These are phyloP conservation scores for Diaporthe humulicola DNA, from an alignment of 2,329 filamentous ascomycete species.

Conservation along the genomic window DNA sequence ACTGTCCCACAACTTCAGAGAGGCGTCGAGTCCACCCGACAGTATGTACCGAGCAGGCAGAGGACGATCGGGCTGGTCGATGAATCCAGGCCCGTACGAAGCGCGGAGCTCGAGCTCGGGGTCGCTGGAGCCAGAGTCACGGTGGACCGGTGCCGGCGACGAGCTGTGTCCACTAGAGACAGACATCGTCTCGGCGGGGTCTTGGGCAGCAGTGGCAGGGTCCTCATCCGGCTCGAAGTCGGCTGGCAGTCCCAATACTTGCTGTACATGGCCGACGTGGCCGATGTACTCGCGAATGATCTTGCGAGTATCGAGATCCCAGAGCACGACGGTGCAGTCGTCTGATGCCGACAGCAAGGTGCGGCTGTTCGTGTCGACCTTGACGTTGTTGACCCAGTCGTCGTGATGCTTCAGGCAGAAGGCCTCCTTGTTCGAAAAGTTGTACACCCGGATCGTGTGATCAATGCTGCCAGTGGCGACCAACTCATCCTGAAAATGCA, in stretches of 20 bases:
- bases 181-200: conserved; percentile 68
- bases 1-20: conserved; percentile 93
- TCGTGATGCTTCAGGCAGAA: conserved; percentile 86
- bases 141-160: conserved; percentile 50
- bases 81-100: conserved; percentile 73
- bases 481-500: conserved; percentile 88
- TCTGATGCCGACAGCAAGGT: conserved; percentile 95
- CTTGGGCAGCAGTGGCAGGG: conserved; percentile 55
- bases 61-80: conserved; percentile 71
- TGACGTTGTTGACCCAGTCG: conserved; percentile 98
- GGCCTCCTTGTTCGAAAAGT: conserved; percentile 86
- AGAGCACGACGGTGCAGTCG: conserved; percentile 90
- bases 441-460: conserved; percentile 91
- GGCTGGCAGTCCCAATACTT: conserved; percentile 84
- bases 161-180: conserved; percentile 62
- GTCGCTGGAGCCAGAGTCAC: conserved; percentile 43
- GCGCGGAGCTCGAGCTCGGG: conserved; percentile 61
- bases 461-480: conserved; percentile 93
- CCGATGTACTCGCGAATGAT: conserved; percentile 86
- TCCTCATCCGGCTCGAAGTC: conserved; percentile 92
- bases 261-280: conserved; percentile 95
- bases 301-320: conserved; percentile 88
- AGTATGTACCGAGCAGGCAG: conserved; percentile 91
- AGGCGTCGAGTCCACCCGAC: conserved; percentile 91
- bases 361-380: conserved; percentile 83